These are phyloP conservation scores for Fusarium dimerum DNA, from an alignment of 2,329 filamentous ascomycete species.

Conservation along the genomic window DNA sequence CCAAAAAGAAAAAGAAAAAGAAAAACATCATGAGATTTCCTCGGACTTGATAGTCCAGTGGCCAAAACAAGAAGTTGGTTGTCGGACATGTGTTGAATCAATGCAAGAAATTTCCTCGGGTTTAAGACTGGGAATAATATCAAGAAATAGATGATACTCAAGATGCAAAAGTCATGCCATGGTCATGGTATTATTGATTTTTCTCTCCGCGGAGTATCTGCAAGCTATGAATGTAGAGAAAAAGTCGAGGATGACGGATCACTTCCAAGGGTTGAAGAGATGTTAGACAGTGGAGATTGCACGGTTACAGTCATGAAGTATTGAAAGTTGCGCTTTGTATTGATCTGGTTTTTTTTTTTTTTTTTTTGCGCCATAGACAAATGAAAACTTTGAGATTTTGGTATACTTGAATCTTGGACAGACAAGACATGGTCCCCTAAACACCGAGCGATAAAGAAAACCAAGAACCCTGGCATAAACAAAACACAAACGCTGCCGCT, in stretches of 20 bases:
- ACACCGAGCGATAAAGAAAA: background rate
- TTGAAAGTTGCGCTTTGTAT: too few relatives aligned
- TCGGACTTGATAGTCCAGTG: background rate
- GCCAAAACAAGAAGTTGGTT: background rate
- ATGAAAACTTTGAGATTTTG: background rate
- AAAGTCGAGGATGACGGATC: background rate
- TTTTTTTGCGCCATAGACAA: background rate
- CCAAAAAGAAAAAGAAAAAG: background rate
- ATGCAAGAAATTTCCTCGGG: background rate
- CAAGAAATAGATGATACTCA: background rate
- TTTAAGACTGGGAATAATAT: background rate
- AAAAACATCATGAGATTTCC: too few relatives aligned
- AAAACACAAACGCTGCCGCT: background rate
- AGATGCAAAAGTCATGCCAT: background rate
- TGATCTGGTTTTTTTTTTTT: background rate
- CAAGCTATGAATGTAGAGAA: background rate
- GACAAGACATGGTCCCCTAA: background rate
- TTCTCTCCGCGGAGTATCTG: too few relatives aligned
- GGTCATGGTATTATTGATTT: background rate
- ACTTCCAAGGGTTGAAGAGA: background rate
- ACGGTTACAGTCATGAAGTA: too few relatives aligned
- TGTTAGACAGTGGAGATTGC: too few relatives aligned
- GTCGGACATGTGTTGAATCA: background rate
- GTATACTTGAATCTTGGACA: background rate
- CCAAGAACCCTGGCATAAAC: background rate